Conservation (phyloP, 177 flowering plant genomes). For the Vitis hybrid region DNA sequence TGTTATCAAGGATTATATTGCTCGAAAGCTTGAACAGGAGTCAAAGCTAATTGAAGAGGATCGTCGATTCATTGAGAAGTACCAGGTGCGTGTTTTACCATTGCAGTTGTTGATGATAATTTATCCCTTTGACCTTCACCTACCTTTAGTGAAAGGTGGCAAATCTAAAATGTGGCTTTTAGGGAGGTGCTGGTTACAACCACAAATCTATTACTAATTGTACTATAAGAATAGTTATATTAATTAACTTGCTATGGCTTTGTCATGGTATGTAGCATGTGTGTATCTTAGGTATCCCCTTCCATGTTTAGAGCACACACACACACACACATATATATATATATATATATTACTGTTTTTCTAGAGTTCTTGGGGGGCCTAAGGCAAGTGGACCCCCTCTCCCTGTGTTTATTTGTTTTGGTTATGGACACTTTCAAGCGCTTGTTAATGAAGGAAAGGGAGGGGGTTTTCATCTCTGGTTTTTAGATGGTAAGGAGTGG, state of each 20-base stretch:
- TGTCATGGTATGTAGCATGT: background rate
- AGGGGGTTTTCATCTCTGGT: no score
- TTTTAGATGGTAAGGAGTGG: no score
- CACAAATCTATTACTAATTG: background rate
- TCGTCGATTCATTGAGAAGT: slow-evolving; percentile 76
- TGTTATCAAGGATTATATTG: slow-evolving; percentile 93
- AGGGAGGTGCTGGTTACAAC: background rate
- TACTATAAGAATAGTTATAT: no score
- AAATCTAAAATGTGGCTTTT: background rate
- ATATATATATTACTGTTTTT: background rate
- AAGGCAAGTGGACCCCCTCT: no score
- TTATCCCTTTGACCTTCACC: background rate
- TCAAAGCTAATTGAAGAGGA: slow-evolving; percentile 95
- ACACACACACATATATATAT: no score
- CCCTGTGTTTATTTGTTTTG: no score
- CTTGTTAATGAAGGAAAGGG: no score
- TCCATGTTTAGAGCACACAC: background rate
- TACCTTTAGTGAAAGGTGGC: background rate
- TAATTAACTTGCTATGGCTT: no score
- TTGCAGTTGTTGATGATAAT: background rate
- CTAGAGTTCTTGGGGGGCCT: background rate
- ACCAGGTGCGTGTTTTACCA: slow-evolving; percentile 62
- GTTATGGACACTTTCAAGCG: no score
- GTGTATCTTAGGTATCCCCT: background rate
- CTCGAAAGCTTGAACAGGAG: slow-evolving; percentile 92